phyloP scores from a whole-genome alignment of 192 early-diverging fungal species.

The Coemansia sp. region DNA sequence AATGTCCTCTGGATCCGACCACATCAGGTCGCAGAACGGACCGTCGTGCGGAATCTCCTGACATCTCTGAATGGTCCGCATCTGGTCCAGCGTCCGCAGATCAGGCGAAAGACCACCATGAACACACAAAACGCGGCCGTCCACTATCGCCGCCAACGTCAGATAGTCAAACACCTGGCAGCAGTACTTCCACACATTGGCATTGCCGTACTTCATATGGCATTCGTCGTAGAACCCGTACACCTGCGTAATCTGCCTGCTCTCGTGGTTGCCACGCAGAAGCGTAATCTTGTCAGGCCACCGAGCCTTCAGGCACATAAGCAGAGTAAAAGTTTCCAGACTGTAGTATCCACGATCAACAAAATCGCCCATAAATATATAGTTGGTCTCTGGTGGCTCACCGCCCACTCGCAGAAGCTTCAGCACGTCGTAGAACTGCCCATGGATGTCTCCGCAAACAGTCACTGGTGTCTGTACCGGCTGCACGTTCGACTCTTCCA shows the following conservation, averaged over 20 bases:
- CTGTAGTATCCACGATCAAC: constrained; percentile 98
- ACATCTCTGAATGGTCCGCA: constrained; percentile 90
- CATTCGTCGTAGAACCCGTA: constrained; percentile 97
- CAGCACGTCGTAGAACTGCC: constrained; percentile 96
- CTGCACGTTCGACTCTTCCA: constrained; percentile 99
- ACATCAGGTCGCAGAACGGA: constrained; percentile 54
- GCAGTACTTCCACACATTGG: constrained; percentile 91
- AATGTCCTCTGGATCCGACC: constrained; percentile 62
- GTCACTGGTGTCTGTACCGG: constrained; percentile 95
- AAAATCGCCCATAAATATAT: constrained; percentile 99
- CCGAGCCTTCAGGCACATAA: constrained; percentile 93
- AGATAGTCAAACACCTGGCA: constrained; percentile 96
- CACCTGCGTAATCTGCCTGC: constrained; percentile 95
- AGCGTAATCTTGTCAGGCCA: constrained; percentile 97
- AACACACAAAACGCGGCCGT: constrained; percentile 88
- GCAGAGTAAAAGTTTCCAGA: constrained; percentile 91
- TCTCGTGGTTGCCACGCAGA: constrained; percentile 95
- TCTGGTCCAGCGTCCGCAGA: constrained; percentile 92
- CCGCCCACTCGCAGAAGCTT: constrained; percentile 96
- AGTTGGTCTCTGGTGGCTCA: constrained; percentile 89
- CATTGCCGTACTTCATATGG: constrained; percentile 82
- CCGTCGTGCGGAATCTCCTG: constrained; percentile 61
- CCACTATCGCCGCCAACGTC: constrained; percentile 86
- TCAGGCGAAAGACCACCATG: constrained; percentile 95
- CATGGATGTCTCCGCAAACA: constrained; percentile 98